Base-by-base conservation (phyloP, 805 yeast species). In the Komagataella pseudopastoris region DNA sequence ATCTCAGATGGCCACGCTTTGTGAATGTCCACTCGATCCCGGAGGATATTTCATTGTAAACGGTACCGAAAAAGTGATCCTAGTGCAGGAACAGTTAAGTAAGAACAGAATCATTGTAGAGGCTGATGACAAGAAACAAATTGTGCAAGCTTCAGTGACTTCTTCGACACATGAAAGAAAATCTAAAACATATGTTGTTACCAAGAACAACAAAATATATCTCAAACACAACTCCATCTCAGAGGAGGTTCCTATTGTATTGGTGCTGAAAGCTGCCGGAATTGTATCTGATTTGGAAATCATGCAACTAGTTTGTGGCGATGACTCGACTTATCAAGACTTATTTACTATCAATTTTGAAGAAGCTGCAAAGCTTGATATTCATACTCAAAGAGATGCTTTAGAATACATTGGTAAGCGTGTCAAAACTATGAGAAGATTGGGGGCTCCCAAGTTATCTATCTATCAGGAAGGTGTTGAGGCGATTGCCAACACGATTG, bases 1-100 rank as follows among this genome's bases (percentile, higher is more conserved):
- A 60, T 65, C 71, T 30, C 84, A 80, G 58, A 91, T 93, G 98
- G 97, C 99, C 0, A 70, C 70, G 23, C 72, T 86, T 58, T 83
- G 87, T 59, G 99, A 93, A 68, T 93, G 99, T 67, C 99, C 99
- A 0, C 72, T 93, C 49, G 99, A 93, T 68, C 99, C 99, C 6
- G 99, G 99, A 69, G 99, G 99, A 60, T 93, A 93, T 63, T 93
- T 93, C 62, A 87, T 91, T 62, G 97, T 91, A 49, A 91, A 91
- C 63, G 99, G 99, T 65, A 93, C 99, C 0, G 99, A 93, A 61
- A 93, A 93, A 65, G 99, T 93, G 47, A 93, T 93, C 56, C 75
- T 93, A 58, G 95, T 93, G 46, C 99, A 93, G 68, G 99, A 93
- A 68, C 99, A 93, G 73, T 74, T 93, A 64, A 84, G 95, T 50